Evolutionary conservation across 345 rosid species (phyloP), one percentile per base, ranked within the genome.

Genomic region (Euphorbia tirucalli): DNA sequence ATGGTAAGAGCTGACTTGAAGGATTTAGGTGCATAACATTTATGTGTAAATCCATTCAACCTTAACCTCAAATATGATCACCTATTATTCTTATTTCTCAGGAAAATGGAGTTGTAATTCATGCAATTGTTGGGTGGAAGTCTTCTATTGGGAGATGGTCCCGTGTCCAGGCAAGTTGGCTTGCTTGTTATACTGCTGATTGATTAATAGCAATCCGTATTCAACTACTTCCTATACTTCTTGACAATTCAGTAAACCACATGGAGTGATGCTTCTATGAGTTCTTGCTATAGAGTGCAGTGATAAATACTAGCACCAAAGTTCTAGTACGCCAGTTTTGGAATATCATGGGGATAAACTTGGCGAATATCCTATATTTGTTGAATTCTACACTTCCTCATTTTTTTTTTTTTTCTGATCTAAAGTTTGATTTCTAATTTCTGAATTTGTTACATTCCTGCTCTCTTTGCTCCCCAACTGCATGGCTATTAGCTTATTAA

Each of bases 101-200:
- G 80, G 80, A 77, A 54, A 77, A 77, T 72, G 80, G 73, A 7
- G 80, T 77, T 18, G 80, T 77, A 37, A 77, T 77, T 13, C 58
- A 72, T 77, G 61, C 80, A 43, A 77, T 77, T 55, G 73, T 77
- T 6, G 80, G 80, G 58, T 77, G 80, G 80, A 77, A 77, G 22
- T 77, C 80, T 28, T 77, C 77, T 37, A 52, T 77, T 15, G 80
- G 80, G 22, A 77, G 74, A 63, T 77, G 80, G 80, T 72, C 80
- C 32, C 63, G 80, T 3, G 77, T 77, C 41, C 80, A 77, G 80
- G 80, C 72, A 77, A 77, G 80, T 49, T 46, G 41, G 2, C 15
- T 22, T 57, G 41, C 48, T 32, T 25, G 35, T 27, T 18, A 21
- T 28, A 15, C 19, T 66, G 13, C 18, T 31, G 18, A 61, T 49